Conservation (phyloP, 441 rosid species). For the Euphorbia schlechtendalii region DNA sequence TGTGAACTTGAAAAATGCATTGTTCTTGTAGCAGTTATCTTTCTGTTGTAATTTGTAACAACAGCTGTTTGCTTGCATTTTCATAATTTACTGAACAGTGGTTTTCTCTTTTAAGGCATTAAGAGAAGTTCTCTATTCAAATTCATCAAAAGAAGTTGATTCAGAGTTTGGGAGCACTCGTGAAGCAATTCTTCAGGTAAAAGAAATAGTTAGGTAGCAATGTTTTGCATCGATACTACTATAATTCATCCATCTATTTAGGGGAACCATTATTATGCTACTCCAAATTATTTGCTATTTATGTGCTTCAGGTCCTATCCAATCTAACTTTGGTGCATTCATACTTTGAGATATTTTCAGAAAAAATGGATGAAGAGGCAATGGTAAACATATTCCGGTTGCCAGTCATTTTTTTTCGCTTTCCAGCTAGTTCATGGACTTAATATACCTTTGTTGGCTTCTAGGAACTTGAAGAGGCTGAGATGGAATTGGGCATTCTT, state of each 20-base stretch:
- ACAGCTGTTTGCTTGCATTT: not conserved
- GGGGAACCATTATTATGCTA: not conserved
- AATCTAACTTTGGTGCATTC: conserved; percentile 62
- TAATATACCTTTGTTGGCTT: conserved; percentile 18
- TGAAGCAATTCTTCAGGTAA: conserved; percentile 79
- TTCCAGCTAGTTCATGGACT: conserved; percentile 12
- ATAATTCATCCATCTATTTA: not conserved
- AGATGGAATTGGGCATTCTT: conserved; percentile 60
- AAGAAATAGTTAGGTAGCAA: conserved; percentile 11
- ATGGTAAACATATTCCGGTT: conserved; percentile 35
- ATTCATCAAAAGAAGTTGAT: conserved; percentile 35
- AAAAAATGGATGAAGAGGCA: conserved; percentile 41
- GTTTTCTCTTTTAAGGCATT: conserved; percentile 38
- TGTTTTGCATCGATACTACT: not conserved
- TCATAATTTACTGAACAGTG: conserved; percentile 18
- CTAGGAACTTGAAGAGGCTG: conserved; percentile 75
- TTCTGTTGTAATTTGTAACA: not conserved
- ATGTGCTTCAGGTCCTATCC: conserved; percentile 47
- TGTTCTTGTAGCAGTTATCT: not conserved
- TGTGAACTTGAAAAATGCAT: not conserved
- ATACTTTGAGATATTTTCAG: conserved; percentile 57
- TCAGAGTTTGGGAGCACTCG: conserved; percentile 61
- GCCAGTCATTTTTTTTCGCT: conserved; percentile 14
- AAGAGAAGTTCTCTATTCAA: conserved; percentile 51
- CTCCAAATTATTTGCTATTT: conserved; percentile 9